These are phyloP conservation scores for Wickerhamomyces pijperi DNA, from an alignment of 805 yeast species.

Conservation along the genomic window DNA sequence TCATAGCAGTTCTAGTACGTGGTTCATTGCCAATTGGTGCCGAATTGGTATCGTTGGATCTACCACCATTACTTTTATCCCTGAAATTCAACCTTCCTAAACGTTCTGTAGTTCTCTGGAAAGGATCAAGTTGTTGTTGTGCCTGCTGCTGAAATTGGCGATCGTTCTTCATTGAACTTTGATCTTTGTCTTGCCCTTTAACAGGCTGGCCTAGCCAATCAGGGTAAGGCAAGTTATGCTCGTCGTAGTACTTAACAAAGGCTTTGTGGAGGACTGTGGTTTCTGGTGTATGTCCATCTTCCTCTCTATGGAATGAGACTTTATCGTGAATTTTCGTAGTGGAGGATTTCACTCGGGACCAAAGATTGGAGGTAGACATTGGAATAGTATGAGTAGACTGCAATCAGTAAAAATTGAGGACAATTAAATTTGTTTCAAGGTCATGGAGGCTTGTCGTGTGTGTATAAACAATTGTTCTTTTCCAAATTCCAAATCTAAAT, in stretches of 20 bases:
- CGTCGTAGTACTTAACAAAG: constrained; percentile 11
- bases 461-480: too few species aligned
- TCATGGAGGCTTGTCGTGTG: too few species aligned
- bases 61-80: not conserved
- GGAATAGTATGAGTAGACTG: too few species aligned
- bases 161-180: too few species aligned
- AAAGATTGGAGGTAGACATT: constrained; percentile 1
- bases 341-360: not conserved
- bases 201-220: constrained; percentile 17
- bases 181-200: constrained; percentile 3
- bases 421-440: too few species aligned
- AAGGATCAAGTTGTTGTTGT: constrained; percentile 4
- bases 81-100: not conserved
- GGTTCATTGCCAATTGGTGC: not conserved
- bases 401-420: too few species aligned
- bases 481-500: too few species aligned
- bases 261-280: constrained; percentile 18
- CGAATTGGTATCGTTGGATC: too few species aligned
- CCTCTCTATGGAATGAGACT: constrained; percentile 8
- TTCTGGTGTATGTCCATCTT: constrained; percentile 17
- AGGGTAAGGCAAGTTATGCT: constrained; percentile 10
- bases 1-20: constrained; percentile 1
- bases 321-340: not conserved
- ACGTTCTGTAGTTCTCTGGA: constrained; percentile 2
- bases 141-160: constrained; percentile 1